A percentile compares a stretch with the other conserved stretches of the same genome.
phyloP scores from a whole-genome alignment of 2,329 filamentous ascomycete species.

The Fusarium kyushuense region DNA sequence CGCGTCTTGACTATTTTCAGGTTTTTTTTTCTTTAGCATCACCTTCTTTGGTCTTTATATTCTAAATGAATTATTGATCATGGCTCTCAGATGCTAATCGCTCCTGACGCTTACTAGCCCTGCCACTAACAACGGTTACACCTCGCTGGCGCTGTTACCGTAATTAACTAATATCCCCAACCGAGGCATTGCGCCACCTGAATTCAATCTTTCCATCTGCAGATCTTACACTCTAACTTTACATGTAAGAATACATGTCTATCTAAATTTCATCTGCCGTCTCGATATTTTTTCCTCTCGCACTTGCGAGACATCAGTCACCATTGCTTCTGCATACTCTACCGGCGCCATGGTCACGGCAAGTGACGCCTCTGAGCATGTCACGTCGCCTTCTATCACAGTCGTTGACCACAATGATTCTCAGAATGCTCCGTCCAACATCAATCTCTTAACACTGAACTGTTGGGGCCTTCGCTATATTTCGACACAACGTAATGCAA shows the following conservation, averaged over 20 bases:
- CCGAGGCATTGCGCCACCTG: conserved; percentile 23
- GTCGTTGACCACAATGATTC: conserved; percentile 43
- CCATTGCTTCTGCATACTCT: conserved; percentile 30
- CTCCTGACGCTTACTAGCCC: conserved; percentile 15
- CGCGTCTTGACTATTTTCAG: neutral
- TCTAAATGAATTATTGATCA: conserved; percentile 1
- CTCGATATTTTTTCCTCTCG: neutral
- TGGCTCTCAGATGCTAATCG: conserved; percentile 5
- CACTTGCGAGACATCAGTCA: conserved; percentile 6
- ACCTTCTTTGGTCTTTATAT: neutral
- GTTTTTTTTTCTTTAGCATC: conserved; percentile 15
- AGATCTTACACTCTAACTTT: neutral
- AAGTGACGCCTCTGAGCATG: conserved; percentile 34
- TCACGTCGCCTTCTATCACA: conserved; percentile 40
- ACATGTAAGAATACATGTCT: neutral
- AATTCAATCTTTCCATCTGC: conserved; percentile 13
- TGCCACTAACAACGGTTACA: conserved; percentile 21
- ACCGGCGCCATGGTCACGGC: conserved; percentile 41
- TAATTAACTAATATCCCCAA: conserved; percentile 42
- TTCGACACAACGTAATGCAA: conserved; percentile 79
- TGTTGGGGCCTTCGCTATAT: conserved; percentile 97
- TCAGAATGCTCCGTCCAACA: conserved; percentile 62
- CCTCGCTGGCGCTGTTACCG: conserved; percentile 19
- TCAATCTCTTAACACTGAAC: conserved; percentile 90
- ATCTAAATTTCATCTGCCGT: neutral